Conservation (phyloP, 371 early-diverging fungal species). For the Rhizopus sp. region DNA sequence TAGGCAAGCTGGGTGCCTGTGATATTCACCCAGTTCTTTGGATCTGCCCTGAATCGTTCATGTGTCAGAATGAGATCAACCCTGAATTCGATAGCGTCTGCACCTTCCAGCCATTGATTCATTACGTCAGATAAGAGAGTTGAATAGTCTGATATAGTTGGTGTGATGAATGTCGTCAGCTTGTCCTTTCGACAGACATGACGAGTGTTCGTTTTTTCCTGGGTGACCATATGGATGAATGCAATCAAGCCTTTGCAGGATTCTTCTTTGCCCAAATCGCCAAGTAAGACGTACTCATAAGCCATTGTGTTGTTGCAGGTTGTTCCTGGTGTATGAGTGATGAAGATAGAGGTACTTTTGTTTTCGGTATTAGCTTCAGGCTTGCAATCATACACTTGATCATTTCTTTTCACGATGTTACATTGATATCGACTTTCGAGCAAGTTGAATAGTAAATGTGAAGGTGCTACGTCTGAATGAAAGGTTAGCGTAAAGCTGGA, state of each 20-base stretch:
- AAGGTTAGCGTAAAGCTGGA: no score
- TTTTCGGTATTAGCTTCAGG: no score
- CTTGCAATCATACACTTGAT: no score
- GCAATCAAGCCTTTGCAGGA: background rate
- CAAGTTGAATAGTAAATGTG: no score
- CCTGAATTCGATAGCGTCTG: slow-evolving; percentile 89
- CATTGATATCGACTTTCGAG: no score
- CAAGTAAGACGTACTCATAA: background rate
- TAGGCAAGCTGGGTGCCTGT: slow-evolving; percentile 24
- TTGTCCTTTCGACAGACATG: background rate
- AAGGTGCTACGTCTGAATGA: no score
- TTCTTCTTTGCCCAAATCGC: background rate
- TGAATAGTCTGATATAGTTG: slow-evolving; percentile 42
- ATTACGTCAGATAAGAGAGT: slow-evolving; percentile 31
- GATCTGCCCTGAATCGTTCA: background rate
- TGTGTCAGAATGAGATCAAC: slow-evolving; percentile 70
- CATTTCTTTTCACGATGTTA: no score
- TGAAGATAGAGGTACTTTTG: background rate
- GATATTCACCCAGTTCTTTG: slow-evolving; percentile 26
- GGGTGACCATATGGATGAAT: background rate
- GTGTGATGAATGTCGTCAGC: slow-evolving; percentile 55
- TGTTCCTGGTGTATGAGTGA: slow-evolving; percentile 5
- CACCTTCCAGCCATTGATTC: slow-evolving; percentile 61
- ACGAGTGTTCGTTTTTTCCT: background rate
- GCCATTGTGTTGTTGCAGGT: background rate